Base-by-base conservation (phyloP, 75 land plant species). In the Sequoia sempervirens region DNA sequence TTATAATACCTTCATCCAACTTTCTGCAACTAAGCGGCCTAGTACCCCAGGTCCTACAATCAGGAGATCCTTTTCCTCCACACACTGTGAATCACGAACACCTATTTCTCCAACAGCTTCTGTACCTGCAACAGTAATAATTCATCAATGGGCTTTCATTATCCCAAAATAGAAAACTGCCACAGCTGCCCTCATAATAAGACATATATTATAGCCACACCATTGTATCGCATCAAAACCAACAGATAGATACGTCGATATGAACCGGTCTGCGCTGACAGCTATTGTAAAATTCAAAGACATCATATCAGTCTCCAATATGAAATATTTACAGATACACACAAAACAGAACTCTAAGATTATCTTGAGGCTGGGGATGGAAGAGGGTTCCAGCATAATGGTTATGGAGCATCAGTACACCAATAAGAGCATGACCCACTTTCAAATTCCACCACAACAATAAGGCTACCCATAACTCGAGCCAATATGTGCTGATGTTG, bases 31-130 rank as follows among this genome's bases (percentile, higher is more conserved):
- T 17, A 97, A 80, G 17, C 94, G 91, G 0, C 99, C 99, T 30
- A 97, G 92, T 50, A 95, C 95, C 38, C 99, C 99, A 34, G 99
- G 97, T 47, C 99, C 99, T 14, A 97, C 91, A 28, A 97, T 91
- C 80, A 95, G 87, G 64, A 95, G 81, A 86, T 93, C 97, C 61
- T 92, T 82, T 40, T 78, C 83, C 12, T 90, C 90, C 32, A 87
- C 81, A 56, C 78, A 38, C 26, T 61, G 81, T 26, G 86, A 54
- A 38, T 87, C 85, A 45, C 87, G 80, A 52, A 34, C 83, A 50
- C 87, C 84, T 80, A 52, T 30, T 40, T 18, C 80, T 11, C 28
- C 84, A 28, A 43, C 32, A 56, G 86, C 15, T 78, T 78, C 80
- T 11, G 30, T 78, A n/a, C 80, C 80, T 78, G 80, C 80, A 78